These are phyloP conservation scores for Annona cherimola DNA, from an alignment of 164 flowering plant species.

Conservation along the genomic window DNA sequence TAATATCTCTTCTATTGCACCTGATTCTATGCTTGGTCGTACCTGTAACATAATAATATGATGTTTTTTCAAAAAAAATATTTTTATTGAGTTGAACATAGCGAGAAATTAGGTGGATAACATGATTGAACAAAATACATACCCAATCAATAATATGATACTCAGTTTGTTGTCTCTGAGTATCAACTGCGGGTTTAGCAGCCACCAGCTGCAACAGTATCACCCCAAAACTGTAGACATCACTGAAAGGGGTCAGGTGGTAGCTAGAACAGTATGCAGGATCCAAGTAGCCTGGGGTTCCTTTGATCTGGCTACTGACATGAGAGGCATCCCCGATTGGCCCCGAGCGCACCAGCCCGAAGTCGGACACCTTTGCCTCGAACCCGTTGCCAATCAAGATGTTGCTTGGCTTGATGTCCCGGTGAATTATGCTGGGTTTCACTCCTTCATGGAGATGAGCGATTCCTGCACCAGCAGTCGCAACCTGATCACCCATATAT, in stretches of 20 bases:
- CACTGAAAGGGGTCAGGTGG: conserved; percentile 53
- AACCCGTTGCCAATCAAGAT: conserved; percentile 50
- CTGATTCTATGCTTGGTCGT: conserved; percentile 47
- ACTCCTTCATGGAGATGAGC: conserved; percentile 60
- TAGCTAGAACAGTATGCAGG: conserved; percentile 65
- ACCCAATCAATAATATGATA: conserved; percentile 63
- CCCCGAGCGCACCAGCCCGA: conserved; percentile 61
- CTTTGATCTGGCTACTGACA: conserved; percentile 67
- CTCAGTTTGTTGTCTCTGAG: conserved; percentile 10
- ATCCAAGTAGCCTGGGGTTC: conserved; percentile 72
- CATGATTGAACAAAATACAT: conserved; percentile 4
- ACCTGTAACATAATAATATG: conserved; percentile 33
- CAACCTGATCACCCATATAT: not conserved
- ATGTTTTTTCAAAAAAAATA: too few species aligned
- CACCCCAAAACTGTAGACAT: conserved; percentile 74
- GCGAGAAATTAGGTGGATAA: too few species aligned
- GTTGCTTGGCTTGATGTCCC: conserved; percentile 74
- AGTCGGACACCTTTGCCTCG: conserved; percentile 69
- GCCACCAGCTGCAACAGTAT: conserved; percentile 67
- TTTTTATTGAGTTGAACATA: too few species aligned
- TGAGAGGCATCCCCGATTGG: conserved; percentile 62
- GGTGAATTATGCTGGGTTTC: conserved; percentile 62
- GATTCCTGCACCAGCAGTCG: conserved; percentile 33
- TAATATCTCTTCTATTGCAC: conserved; percentile 46
- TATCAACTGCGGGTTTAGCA: conserved; percentile 56